A percentile compares a stretch with the other conserved stretches of the same genome.
phyloP scores from a whole-genome alignment of 225 moss, liverwort and hornwort species.

The Marchantia polymorpha region DNA sequence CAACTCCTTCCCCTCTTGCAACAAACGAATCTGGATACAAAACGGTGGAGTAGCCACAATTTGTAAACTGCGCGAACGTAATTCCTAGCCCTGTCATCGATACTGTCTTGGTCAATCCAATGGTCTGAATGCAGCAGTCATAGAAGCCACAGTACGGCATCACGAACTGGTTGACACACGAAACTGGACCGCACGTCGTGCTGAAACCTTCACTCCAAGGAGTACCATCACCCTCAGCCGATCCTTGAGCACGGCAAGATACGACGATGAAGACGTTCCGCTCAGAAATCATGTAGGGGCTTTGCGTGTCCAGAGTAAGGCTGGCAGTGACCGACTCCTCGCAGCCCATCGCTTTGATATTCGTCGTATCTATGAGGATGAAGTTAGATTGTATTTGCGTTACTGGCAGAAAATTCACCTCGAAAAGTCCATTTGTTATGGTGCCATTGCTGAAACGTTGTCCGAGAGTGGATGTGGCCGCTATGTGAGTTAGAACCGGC shows the following conservation, averaged over 20 bases:
- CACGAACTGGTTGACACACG: background rate
- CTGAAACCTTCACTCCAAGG: no score
- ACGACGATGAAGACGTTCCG: background rate
- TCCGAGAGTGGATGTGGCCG: no score
- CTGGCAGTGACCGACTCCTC: background rate
- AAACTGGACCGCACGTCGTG: background rate
- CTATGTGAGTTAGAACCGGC: no score
- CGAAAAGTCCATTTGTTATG: no score
- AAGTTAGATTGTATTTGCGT: no score
- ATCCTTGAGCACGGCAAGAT: background rate
- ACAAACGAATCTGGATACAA: background rate
- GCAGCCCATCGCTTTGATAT: constrained; percentile 1
- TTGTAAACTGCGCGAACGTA: background rate
- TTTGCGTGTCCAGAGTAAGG: background rate
- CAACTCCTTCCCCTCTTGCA: background rate
- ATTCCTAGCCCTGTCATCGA: background rate
- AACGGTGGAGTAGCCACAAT: background rate
- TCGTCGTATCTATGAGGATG: background rate
- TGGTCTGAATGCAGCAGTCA: constrained; percentile 1
- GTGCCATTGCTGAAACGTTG: no score
- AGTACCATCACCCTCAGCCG: background rate
- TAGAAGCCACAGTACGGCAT: background rate
- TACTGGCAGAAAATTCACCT: no score
- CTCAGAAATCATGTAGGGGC: background rate
- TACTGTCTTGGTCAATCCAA: background rate